Evolutionary conservation across 1,284 basidiomycete genomes (phyloP), one percentile per base, ranked within the genome.

Genomic region (Malassezia sympodialis): DNA sequence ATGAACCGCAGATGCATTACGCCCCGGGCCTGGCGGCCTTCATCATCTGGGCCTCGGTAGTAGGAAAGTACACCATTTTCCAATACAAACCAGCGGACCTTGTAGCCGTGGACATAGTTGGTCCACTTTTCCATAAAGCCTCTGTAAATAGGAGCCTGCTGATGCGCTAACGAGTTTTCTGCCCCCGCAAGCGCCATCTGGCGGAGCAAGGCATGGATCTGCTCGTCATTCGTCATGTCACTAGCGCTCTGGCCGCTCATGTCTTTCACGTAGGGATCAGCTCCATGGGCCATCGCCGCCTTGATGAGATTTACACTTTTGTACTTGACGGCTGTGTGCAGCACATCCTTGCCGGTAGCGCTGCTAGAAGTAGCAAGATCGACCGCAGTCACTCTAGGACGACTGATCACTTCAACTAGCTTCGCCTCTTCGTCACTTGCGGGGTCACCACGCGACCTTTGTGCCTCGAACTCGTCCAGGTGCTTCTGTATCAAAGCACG

Each of bases 51-150:
- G 66, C 86, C 85, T 31, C 87, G 86, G 72, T 90, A 93, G 72
- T 93, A 56, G 14, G 65, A 67, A 11, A 93, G 77, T 30, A 86
- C 79, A 5, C 90, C 93, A 58, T 87, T 83, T 65, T 87, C 84
- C 34, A 96, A 80, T 0, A 96, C 90, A 69, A 96, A 94, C 90
- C 91, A 96, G 0, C 93, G 80, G 0, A 87, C 87, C 65, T 85
- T 86, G 76, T 91, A 96, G 0, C 93, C 90, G 63, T 84, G 83
- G 0, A 88, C 88, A 35, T 91, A 84, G 65, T 91, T 93, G 4
- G 86, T 84, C 73, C 90, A 93, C 76, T 93, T 93, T 70, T 85
- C 87, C 17, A 76, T 53, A 48, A 69, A 73, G 30, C 71, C 71
- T 12, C 67, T 67, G 60, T 72, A 72, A 8, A 59, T 51, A 2